Base-by-base conservation (phyloP, 2,329 filamentous ascomycete genomes). In the Sporothrix dimorphospora region DNA sequence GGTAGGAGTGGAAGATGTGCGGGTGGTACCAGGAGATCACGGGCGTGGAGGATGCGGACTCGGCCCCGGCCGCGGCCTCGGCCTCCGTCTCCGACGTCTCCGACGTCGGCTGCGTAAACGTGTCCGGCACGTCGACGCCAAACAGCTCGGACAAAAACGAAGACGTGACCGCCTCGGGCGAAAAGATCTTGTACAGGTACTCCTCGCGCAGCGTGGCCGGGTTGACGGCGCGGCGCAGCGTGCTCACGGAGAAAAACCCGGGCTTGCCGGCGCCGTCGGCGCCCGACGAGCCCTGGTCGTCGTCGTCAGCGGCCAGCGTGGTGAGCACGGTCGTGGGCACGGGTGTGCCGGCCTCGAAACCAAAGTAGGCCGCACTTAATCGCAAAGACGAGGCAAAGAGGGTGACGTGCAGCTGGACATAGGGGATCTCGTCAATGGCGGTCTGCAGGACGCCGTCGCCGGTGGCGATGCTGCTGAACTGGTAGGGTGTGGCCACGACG, bases 161-260 rank as follows among this genome's bases (percentile, higher is more conserved):
- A 0, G 86, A 75, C 0, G 85, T 88, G 38, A 90, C 81, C 24
- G 82, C 80, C 59, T 84, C 79, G 0, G 88, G 85, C 0, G 88
- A 90, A 78, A 91, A 90, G 73, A 91, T 87, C 82, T 91, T 91
- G 82, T 91, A 91, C 1, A 89, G 79, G 71, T 85, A 87, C 78
- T 92, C 90, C 38, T 79, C 79, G 75, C 82, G 80, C 21, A 80
- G 78, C 0, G 87, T 89, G 59, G 81, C 81, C 1, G 90, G 89
- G 78, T 94, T 93, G 12, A 85, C 81, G 14, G 90, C 85, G 1
- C 84, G 85, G 16, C 88, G 86, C 34, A 97, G 85, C 0, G 91
- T 91, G 76, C 91, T 96, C 77, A 97, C 89, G 75, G 92, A 94
- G 85, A 92, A 98, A 85, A 98, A 98, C 0, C 90, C 90, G 0